Evolutionary conservation across 192 early-diverging fungal species (phyloP), one percentile per base, ranked within the genome.

Genomic region (Lunasporangiospora selenospora): DNA sequence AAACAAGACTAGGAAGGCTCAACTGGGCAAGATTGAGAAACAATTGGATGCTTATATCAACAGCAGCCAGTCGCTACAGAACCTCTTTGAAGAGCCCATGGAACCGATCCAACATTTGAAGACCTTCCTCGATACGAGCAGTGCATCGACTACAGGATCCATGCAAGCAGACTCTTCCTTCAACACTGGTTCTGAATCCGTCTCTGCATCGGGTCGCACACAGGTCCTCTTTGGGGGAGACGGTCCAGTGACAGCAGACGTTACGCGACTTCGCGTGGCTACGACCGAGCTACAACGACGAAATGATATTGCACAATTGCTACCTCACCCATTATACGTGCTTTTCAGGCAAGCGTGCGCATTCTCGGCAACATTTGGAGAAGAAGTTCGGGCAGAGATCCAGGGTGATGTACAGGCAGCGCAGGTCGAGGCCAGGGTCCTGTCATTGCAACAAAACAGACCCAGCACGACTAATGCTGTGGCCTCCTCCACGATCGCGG

Each of bases 1-100:
- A 18, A 73, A 73, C 61, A 73, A 73, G 54, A 34, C 48, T 23
- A 37, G 61, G 1, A 63, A 57, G 27, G 33, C 53, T 2, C 59
- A 58, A 7, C 48, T 63, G 33, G 58, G 45, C 54, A 73, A 53
- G 31, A 32, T 49, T 19, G 67, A 71, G 41, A 56, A 56, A 18
- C 67, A 71, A 33, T 27, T 71, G 9, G 67, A 57, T 26, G 6
- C 29, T 12, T 71, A 62, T 37, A 62, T 71, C 32, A 32, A 57
- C 21, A 24, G 46, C 6, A 71, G 67, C 15, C 53, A 61, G 12
- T 32, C 67, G 16, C 43, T 71, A 12, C 53, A 71, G 41, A 52
- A 42, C 30, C 47, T 71, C 2, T 71, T 71, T 34, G 36, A 56
- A 21, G 67, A 71, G 12, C 67, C 67, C 40, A 37, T 54, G 10